Percentiles rank a stretch among this genome's conserved stretches.
phyloP scores from a whole-genome alignment of 225 moss, liverwort and hornwort genomes.

The Anthoceros angustus region DNA sequence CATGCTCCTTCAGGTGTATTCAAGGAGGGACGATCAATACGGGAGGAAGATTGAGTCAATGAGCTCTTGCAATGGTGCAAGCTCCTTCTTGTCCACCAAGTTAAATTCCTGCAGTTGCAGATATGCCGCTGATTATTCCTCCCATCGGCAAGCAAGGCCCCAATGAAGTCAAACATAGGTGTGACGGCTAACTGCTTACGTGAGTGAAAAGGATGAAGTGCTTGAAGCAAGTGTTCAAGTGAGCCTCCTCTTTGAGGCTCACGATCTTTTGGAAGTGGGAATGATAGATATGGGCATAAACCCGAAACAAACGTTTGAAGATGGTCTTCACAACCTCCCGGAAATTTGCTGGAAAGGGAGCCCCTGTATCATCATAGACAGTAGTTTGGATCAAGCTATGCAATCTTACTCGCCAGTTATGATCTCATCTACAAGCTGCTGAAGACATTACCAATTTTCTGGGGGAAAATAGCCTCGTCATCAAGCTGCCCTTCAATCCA shows the following conservation, averaged over 20 bases:
- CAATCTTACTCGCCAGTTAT: background rate
- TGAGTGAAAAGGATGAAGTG: constrained; percentile 99
- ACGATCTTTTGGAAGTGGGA: constrained; percentile 99
- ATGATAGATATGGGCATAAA: constrained; percentile 96
- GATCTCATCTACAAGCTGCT: background rate
- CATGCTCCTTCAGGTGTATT: background rate
- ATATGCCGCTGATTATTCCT: background rate
- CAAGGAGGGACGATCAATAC: constrained; percentile 24
- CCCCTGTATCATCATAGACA: constrained; percentile 27
- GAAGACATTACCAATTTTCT: constrained; percentile 59
- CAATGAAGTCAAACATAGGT: background rate
- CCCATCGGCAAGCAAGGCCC: background rate
- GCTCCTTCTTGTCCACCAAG: constrained; percentile 98
- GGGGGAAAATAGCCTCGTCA: constrained; percentile 88
- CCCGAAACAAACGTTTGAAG: constrained; percentile 94
- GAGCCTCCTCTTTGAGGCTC: constrained; percentile 91
- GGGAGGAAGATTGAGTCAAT: constrained; percentile 93
- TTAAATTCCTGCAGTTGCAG: constrained; percentile 50
- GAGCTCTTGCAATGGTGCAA: constrained; percentile 95
- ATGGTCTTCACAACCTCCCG: constrained; percentile 95
- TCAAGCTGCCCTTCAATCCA: constrained; percentile 99
- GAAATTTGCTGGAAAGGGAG: constrained; percentile 86
- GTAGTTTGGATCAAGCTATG: background rate
- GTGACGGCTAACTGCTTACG: constrained; percentile 18
- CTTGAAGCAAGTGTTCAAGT: constrained; percentile 99